phyloP scores from a whole-genome alignment of 2,329 filamentous ascomycete species.

The Volutella citrinella region DNA sequence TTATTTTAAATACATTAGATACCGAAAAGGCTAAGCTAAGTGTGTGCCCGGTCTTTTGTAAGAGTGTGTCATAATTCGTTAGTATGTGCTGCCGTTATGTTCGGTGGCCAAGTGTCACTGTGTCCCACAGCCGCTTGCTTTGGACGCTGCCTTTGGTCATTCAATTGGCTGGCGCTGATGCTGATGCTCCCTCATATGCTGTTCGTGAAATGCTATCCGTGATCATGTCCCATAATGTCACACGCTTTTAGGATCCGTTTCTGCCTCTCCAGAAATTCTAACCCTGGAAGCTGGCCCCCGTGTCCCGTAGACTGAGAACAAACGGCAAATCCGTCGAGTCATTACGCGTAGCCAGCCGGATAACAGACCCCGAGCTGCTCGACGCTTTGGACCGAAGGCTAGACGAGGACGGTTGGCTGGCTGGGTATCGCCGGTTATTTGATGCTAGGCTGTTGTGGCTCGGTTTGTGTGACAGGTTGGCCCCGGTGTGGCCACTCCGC shows the following conservation, averaged over 20 bases:
- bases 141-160: too few species aligned
- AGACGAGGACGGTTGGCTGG: slow-evolving; percentile 35
- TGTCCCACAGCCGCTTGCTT: too few species aligned
- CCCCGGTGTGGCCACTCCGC: slow-evolving; percentile 38
- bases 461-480: slow-evolving; percentile 34
- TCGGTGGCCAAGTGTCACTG: too few species aligned
- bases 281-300: slow-evolving; percentile 22
- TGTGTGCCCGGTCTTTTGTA: too few species aligned
- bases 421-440: slow-evolving; percentile 38
- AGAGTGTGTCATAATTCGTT: too few species aligned
- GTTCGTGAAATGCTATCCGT: neutral
- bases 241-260: too few species aligned
- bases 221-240: too few species aligned
- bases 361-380: slow-evolving; percentile 41
- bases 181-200: slow-evolving; percentile 1
- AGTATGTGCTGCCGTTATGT: too few species aligned
- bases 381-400: slow-evolving; percentile 39
- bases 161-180: slow-evolving; percentile 6
- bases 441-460: slow-evolving; percentile 42
- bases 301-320: slow-evolving; percentile 33
- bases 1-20: too few species aligned
- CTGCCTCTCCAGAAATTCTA: too few species aligned
- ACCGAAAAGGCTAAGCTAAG: too few species aligned
- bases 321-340: slow-evolving; percentile 34
- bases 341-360: slow-evolving; percentile 42